Evolutionary conservation across 164 flowering plant genomes (phyloP), one percentile per base, ranked within the genome.

Genomic region (Tinospora cordifolia): DNA sequence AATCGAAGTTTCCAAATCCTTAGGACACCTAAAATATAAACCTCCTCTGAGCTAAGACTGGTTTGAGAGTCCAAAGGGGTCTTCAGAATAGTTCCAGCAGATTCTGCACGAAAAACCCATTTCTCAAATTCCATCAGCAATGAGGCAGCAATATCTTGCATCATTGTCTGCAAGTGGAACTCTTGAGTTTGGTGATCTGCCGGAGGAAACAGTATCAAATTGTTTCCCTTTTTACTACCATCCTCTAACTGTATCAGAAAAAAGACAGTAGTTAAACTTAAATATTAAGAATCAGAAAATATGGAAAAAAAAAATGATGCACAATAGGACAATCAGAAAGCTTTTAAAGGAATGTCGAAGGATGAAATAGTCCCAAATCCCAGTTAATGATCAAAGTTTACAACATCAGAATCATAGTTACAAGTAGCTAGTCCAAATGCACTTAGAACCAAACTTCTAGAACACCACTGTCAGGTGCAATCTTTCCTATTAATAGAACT

Each of bases 41-140:
- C 99, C 99, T 95, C 99, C 97, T 95, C 99, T 82, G 99, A 95
- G 87, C 85, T 87, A 76, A 95, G 96, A 88, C 90, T 95, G 72
- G 99, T 87, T 88, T 95, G 99, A 79, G 99, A 95, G 85, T 95
- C 99, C 72, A 95, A 78, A 51, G 99, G 99, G 44, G 99, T 95
- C 87, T 92, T 95, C 74, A 95, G 76, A 83, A 91, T 88, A 47
- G 98, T 89, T 76, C 99, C 99, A 66, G 91, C 80, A 60, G 99
- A 92, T 77, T 95, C 98, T n/a, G 96, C 98, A 71, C 87, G 84
- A 72, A 95, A 94, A 74, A 92, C 99, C 91, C 92, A 92, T 75
- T 95, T 92, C 77, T 95, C 99, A 76, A 95, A 95, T 75, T 90
- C 90, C 99, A 95, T 95, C 81, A 92, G 75, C 82, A 95, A 74